A percentile compares a stretch with the other conserved stretches of the same genome.
These are phyloP conservation scores for Sordaria brevicollis DNA, from an alignment of 495 filamentous ascomycete genomes.

Conservation along the genomic window DNA sequence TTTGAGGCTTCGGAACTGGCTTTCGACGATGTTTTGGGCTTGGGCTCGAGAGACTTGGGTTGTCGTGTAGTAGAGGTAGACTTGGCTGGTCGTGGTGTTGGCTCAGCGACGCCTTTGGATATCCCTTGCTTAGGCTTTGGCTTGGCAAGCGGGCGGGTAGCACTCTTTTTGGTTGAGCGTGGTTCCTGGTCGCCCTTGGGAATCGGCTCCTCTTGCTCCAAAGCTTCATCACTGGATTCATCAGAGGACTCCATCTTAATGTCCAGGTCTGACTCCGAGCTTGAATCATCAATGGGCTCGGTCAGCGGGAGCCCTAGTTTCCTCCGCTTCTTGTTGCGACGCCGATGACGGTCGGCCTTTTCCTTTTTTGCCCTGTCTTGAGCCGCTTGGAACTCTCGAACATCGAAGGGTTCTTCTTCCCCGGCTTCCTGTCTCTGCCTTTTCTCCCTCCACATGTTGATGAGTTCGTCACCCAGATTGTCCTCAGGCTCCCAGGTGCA, in stretches of 20 bases:
- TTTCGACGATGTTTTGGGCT: background rate
- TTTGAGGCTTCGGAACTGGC: background rate
- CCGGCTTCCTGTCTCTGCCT: constrained; percentile 36
- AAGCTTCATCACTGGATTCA: background rate
- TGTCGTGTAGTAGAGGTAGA: background rate
- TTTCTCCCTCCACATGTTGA: constrained; percentile 43
- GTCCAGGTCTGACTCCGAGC: background rate
- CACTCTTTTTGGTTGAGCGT: background rate
- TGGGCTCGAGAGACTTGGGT: background rate
- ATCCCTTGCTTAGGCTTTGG: background rate
- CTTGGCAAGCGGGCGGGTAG: background rate
- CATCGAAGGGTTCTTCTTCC: constrained; percentile 34
- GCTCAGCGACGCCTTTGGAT: background rate
- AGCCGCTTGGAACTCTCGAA: constrained; percentile 33
- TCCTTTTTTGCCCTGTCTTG: constrained; percentile 13
- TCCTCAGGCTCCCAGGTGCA: constrained; percentile 56
- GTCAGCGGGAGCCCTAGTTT: constrained; percentile 23
- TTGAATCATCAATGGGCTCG: constrained; percentile 1
- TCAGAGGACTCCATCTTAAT: background rate
- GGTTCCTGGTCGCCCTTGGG: background rate
- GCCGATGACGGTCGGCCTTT: constrained; percentile 33
- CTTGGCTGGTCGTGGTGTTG: background rate
- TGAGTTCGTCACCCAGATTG: constrained; percentile 38
- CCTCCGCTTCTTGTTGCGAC: constrained; percentile 36
- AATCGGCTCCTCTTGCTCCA: background rate